Evolutionary conservation across 805 yeast genomes (phyloP).

Genomic region (Metschnikowia picachoensis): DNA sequence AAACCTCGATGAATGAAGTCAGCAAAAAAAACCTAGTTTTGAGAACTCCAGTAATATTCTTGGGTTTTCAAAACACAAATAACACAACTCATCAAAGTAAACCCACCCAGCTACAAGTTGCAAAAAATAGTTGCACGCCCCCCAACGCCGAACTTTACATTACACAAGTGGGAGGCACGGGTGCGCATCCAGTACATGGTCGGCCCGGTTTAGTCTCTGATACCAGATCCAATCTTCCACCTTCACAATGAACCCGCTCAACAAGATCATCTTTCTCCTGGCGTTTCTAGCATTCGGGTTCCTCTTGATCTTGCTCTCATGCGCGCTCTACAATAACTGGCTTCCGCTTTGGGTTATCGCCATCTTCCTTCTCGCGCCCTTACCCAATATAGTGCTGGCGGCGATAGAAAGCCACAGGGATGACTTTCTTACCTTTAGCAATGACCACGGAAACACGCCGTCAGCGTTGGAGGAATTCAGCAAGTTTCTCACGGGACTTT

Average conservation of each 20-base stretch:
- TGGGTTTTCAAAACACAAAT: no score
- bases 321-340: constrained; percentile 44
- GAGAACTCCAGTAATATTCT: no score
- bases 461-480: constrained; percentile 37
- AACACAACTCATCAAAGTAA: no score
- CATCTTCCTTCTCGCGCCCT: constrained; percentile 42
- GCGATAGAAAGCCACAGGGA: constrained; percentile 37
- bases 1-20: no score
- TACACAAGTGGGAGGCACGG: no score
- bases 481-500: constrained; percentile 37
- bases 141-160: no score
- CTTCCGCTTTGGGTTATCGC: constrained; percentile 35
- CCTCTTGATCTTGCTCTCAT: constrained; percentile 39
- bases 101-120: no score
- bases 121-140: no score
- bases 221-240: no score
- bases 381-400: constrained; percentile 39
- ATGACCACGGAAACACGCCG: constrained; percentile 36
- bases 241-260: constrained; percentile 39
- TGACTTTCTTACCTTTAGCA: constrained; percentile 42
- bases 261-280: constrained; percentile 43
- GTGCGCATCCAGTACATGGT: no score
- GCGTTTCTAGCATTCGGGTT: constrained; percentile 45
- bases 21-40: no score
- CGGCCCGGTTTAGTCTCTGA: no score